Evolutionary conservation across 2,329 filamentous ascomycete genomes (phyloP).

Genomic region (Neofusicoccum parvum): DNA sequence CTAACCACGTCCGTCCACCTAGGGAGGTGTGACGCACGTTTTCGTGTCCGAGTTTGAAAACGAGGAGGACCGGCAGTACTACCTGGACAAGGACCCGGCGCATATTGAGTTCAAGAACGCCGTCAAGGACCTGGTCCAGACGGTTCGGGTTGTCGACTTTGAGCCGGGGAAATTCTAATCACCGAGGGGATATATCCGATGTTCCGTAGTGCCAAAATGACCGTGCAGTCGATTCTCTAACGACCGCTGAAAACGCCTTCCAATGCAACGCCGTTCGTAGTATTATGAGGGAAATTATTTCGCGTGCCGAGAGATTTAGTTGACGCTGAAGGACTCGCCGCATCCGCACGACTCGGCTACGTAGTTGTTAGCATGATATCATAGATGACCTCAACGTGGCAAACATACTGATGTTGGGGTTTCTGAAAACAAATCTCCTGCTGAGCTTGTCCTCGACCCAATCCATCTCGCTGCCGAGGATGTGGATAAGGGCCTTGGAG

Average conservation of each 20-base stretch:
- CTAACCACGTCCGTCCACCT: background rate
- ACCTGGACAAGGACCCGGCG: constrained; percentile 64
- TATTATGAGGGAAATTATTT: constrained; percentile 20
- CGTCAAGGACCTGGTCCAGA: constrained; percentile 55
- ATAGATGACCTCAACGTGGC: background rate
- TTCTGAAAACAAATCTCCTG: constrained; percentile 89
- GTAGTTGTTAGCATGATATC: constrained; percentile 28
- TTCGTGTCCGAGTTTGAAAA: constrained; percentile 70
- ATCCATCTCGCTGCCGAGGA: constrained; percentile 98
- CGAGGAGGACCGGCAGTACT: constrained; percentile 67
- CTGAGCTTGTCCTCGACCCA: constrained; percentile 96
- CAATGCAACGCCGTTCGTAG: constrained; percentile 32
- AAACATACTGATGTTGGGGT: constrained; percentile 95
- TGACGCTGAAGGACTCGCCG: constrained; percentile 83
- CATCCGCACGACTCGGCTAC: constrained; percentile 94
- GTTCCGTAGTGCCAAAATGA: constrained; percentile 19
- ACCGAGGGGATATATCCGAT: constrained; percentile 15
- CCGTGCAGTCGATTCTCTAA: background rate
- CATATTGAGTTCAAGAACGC: constrained; percentile 62
- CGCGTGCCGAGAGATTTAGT: constrained; percentile 29
- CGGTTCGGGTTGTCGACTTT: constrained; percentile 64
- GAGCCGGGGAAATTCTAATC: constrained; percentile 52
- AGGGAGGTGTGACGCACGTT: constrained; percentile 67
- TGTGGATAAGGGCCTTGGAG: constrained; percentile 95
- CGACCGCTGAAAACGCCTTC: constrained; percentile 14